These are phyloP conservation scores for Allomyces macrogynus DNA, from an alignment of 192 early-diverging fungal genomes.

Conservation along the genomic window DNA sequence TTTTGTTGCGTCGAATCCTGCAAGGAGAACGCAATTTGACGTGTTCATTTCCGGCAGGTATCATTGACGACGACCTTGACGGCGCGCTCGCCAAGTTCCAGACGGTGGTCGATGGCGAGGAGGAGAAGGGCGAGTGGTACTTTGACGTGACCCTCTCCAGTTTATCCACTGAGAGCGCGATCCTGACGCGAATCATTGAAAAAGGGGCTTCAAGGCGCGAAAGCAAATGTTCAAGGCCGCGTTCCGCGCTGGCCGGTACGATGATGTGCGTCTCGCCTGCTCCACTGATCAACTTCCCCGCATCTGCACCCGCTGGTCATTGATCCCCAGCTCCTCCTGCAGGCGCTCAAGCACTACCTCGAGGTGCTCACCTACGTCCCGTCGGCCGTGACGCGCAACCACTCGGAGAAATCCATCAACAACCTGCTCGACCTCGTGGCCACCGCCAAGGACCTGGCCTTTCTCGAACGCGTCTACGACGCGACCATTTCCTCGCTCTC, in stretches of 20 bases:
- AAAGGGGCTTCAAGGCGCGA: conserved; percentile 75
- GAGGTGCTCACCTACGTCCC: conserved; percentile 55
- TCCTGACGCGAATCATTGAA: background rate
- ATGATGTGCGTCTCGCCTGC: conserved; percentile 21
- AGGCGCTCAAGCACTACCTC: conserved; percentile 53
- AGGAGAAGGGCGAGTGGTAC: conserved; percentile 69
- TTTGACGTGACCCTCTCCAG: background rate
- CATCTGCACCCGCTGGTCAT: background rate
- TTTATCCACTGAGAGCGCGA: background rate
- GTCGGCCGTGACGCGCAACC: conserved; percentile 58
- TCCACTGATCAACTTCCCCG: background rate
- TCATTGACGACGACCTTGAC: conserved; percentile 56
- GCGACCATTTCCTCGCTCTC: conserved; percentile 48
- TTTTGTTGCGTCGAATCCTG: background rate
- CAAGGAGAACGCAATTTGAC: background rate
- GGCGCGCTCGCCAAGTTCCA: conserved; percentile 55
- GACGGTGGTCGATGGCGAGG: conserved; percentile 53
- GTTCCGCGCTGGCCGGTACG: conserved; percentile 40
- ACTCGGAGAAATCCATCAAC: conserved; percentile 80
- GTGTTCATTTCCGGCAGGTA: conserved; percentile 18
- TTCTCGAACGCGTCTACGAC: conserved; percentile 68
- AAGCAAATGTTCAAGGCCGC: conserved; percentile 73
- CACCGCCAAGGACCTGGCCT: conserved; percentile 47
- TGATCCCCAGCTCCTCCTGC: conserved; percentile 1
- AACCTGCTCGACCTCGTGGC: conserved; percentile 68